Evolutionary conservation across 257 asterid genomes (phyloP).

Genomic region (Henckelia pumila): DNA sequence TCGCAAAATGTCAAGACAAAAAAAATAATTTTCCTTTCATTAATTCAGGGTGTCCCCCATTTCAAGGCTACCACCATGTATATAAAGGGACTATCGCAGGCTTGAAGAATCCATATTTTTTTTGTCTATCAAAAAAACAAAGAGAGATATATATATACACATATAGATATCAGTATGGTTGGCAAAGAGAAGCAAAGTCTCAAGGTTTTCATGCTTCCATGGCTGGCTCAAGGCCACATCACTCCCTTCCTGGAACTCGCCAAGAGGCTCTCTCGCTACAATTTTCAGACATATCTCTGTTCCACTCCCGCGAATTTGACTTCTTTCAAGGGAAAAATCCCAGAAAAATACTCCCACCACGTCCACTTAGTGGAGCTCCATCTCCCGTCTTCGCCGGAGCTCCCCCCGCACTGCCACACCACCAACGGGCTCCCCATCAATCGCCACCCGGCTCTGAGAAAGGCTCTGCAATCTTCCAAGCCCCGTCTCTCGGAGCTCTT

Average conservation of each 20-base stretch:
- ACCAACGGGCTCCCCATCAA: constrained; percentile 24
- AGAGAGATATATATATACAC: too few species aligned
- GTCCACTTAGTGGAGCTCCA: constrained; percentile 18
- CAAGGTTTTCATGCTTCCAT: constrained; percentile 20
- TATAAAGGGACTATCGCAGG: too few species aligned
- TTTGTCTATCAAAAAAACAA: too few species aligned
- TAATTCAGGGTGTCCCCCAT: too few species aligned
- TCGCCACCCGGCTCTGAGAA: background rate
- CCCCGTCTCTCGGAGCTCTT: background rate
- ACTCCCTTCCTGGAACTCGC: constrained; percentile 18
- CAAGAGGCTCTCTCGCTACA: constrained; percentile 14
- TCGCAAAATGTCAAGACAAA: too few species aligned
- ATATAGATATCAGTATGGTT: background rate
- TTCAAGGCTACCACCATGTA: too few species aligned
- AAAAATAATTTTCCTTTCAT: too few species aligned
- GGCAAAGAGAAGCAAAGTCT: background rate
- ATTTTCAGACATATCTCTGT: constrained; percentile 14
- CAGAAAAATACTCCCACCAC: background rate
- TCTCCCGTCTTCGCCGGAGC: background rate
- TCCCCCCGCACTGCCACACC: constrained; percentile 21
- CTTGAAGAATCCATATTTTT: too few species aligned
- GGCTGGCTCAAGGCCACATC: constrained; percentile 24
- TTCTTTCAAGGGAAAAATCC: constrained; percentile 4
- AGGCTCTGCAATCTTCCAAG: background rate
- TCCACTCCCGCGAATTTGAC: constrained; percentile 17